Evolutionary conservation across 2,329 filamentous ascomycete genomes (phyloP).

Genomic region (Exophiala aquamarina): DNA sequence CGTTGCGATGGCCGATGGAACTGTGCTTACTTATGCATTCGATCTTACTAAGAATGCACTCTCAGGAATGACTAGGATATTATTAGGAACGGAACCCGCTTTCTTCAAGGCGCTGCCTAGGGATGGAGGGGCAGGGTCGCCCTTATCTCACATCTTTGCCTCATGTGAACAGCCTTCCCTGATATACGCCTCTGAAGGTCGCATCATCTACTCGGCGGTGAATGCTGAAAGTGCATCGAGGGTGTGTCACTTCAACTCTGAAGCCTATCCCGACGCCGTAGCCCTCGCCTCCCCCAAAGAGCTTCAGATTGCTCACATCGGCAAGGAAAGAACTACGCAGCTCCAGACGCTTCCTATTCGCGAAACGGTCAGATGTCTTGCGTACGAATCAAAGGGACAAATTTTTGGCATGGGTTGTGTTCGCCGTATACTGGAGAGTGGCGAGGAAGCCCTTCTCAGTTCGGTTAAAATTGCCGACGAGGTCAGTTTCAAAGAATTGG

Average conservation of each 20-base stretch:
- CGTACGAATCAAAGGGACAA: constrained; percentile 76
- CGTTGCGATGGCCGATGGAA: constrained; percentile 88
- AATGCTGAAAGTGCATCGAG: constrained; percentile 82
- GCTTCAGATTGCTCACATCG: constrained; percentile 77
- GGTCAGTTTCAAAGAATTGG: constrained; percentile 77
- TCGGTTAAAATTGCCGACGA: constrained; percentile 91
- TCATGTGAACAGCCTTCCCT: constrained; percentile 92
- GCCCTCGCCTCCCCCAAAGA: constrained; percentile 75
- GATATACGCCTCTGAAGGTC: constrained; percentile 84
- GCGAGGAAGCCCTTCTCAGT: constrained; percentile 73
- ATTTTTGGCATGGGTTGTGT: constrained; percentile 88
- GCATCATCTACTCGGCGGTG: constrained; percentile 89
- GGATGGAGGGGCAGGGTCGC: constrained; percentile 41
- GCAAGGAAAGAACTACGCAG: constrained; percentile 83
- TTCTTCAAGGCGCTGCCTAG: constrained; percentile 76
- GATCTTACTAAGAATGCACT: constrained; percentile 62
- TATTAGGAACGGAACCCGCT: constrained; percentile 82
- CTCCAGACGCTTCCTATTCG: constrained; percentile 75
- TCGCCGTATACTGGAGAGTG: constrained; percentile 66
- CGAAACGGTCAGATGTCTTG: constrained; percentile 81
- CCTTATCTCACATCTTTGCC: constrained; percentile 79
- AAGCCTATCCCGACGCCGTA: constrained; percentile 77
- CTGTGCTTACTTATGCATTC: constrained; percentile 79
- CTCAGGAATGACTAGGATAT: constrained; percentile 73
- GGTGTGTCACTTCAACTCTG: constrained; percentile 78